Percentiles rank a stretch among this genome's conserved stretches.
phyloP scores from a whole-genome alignment of 805 yeast species.

The Lachancea mirantina region DNA sequence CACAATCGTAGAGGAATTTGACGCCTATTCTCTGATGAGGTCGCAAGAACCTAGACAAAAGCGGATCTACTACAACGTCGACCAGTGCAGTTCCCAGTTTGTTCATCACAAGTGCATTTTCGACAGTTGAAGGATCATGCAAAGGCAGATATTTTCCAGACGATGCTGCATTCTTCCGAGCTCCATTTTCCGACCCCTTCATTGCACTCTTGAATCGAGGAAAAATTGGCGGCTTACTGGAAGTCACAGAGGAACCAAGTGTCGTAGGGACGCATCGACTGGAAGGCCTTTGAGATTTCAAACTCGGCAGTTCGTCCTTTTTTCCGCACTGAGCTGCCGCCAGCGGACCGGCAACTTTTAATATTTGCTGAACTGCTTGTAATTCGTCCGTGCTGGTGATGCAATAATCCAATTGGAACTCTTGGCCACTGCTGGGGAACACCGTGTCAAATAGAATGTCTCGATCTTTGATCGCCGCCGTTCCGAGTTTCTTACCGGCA shows the following conservation, averaged over 20 bases:
- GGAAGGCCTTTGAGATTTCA: no score
- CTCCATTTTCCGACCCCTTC: no score
- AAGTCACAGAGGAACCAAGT: no score
- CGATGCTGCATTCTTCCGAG: no score
- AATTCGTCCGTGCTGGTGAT: constrained; percentile 13
- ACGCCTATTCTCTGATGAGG: constrained; percentile 88
- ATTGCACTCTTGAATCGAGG: no score
- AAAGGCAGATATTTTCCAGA: constrained; percentile 31
- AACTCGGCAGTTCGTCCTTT: no score
- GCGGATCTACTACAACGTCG: constrained; percentile 57
- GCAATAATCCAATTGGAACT: constrained; percentile 53
- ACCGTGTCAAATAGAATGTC: constrained; percentile 33
- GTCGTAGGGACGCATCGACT: no score
- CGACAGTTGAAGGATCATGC: constrained; percentile 32
- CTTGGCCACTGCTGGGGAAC: constrained; percentile 49
- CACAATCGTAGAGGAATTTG: constrained; percentile 69
- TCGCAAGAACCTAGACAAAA: constrained; percentile 47
- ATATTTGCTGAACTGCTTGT: neutral
- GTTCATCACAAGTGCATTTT: constrained; percentile 39
- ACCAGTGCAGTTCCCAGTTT: constrained; percentile 24
- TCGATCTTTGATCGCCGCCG: constrained; percentile 12
- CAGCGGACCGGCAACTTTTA: no score
- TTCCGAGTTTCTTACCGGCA: constrained; percentile 27
- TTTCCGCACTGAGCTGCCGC: no score
- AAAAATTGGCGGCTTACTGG: no score